Evolutionary conservation across 495 filamentous ascomycete genomes (phyloP), one percentile per base, ranked within the genome.

Genomic region (Patellaria atrata): DNA sequence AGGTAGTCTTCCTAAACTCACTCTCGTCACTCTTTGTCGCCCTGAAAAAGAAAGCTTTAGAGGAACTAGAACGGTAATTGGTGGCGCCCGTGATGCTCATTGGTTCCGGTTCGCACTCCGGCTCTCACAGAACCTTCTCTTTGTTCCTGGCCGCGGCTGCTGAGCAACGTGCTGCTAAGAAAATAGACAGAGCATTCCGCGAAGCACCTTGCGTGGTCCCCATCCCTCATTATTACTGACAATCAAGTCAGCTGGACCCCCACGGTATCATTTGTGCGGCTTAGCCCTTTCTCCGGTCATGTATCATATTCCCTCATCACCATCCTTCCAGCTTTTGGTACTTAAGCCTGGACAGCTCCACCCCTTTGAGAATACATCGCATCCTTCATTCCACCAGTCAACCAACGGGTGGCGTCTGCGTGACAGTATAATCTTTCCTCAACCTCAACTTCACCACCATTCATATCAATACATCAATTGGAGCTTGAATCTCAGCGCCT

Each of bases 171-270:
- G n/a, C n/a, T n/a, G n/a, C n/a, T n/a, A n/a, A n/a, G n/a, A n/a
- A n/a, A n/a, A n/a, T n/a, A n/a, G n/a, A n/a, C n/a, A n/a, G n/a
- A n/a, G n/a, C n/a, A n/a, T n/a, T n/a, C n/a, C n/a, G n/a, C n/a
- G n/a, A n/a, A n/a, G 33, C 14, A 35, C 33, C 37, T 45, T 49
- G 45, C 41, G 33, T 49, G 31, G 24, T 15, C 38, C 33, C 33
- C 27, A 13, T 40, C 36, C 15, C 39, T 32, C 26, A 39, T 27
- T 30, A 40, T 19, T 38, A 28, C 35, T 40, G 18, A 37, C 42
- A 31, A 27, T 10, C 28, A 27, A 34, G 45, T 49, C 45, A 49
- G 45, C 45, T 42, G 45, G 38, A 49, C 45, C 45, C 45, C 45
- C 45, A 49, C 45, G 26, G 12, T 22, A 45, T 30, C 45, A 50